Evolutionary conservation across 179 eudicot genomes (phyloP).

Genomic region (Beta lomatogona): DNA sequence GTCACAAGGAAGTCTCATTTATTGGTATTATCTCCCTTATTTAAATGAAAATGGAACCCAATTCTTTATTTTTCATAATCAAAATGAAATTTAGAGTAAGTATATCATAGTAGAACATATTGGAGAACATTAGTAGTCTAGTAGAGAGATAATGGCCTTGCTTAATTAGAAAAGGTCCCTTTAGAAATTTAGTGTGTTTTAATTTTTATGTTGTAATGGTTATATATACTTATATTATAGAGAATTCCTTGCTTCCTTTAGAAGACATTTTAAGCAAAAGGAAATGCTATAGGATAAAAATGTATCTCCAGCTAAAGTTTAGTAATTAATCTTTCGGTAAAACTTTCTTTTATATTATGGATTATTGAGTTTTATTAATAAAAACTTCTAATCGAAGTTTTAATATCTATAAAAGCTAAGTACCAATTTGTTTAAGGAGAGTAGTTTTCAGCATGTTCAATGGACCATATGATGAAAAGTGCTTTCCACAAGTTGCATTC

Average conservation of each 20-base stretch:
- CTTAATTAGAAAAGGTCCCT: neutral
- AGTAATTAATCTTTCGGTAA: neutral
- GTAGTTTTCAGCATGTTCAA: neutral
- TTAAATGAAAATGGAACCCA: neutral
- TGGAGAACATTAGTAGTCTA: too few relatives aligned
- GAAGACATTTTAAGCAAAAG: neutral
- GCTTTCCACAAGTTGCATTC: slow-evolving; percentile 11
- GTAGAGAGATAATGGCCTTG: neutral
- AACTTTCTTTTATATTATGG: neutral
- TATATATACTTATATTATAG: too few relatives aligned
- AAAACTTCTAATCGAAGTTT: neutral
- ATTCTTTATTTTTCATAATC: too few relatives aligned
- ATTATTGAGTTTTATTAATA: neutral
- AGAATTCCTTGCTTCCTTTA: neutral
- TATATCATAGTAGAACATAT: too few relatives aligned
- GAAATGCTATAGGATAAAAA: neutral
- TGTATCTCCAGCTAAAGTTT: neutral
- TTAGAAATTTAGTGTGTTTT: neutral
- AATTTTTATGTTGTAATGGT: too few relatives aligned
- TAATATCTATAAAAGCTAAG: neutral
- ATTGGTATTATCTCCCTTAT: too few relatives aligned
- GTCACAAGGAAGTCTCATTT: too few relatives aligned
- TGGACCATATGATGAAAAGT: slow-evolving; percentile 1
- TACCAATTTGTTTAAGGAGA: neutral
- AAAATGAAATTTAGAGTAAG: too few relatives aligned